A percentile compares a stretch with the other conserved stretches of the same genome.
phyloP scores from a whole-genome alignment of 768 basidiomycete species.

The Dendrothele bispora region DNA sequence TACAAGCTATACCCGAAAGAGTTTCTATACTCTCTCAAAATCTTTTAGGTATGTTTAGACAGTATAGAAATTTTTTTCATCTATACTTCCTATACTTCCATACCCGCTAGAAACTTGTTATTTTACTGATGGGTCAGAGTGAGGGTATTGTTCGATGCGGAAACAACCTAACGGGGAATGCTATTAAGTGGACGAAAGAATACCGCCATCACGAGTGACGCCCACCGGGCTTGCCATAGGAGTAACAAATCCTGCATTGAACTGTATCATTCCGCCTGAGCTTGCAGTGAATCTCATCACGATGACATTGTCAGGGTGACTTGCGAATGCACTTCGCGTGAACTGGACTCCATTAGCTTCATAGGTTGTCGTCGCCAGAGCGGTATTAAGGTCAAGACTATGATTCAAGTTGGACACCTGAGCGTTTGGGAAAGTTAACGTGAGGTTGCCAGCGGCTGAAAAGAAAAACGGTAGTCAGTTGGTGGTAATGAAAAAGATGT shows the following conservation, averaged over 20 bases:
- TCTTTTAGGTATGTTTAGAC: too few relatives aligned
- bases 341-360: conserved; percentile 3
- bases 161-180: too few relatives aligned
- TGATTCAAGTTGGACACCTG: conserved; percentile 1
- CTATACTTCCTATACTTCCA: too few relatives aligned
- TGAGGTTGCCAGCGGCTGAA: conserved; percentile 6
- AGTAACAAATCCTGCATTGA: conserved; percentile 4
- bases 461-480: background rate
- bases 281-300: conserved; percentile 4
- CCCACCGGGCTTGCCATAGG: conserved; percentile 4
- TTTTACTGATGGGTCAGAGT: too few relatives aligned
- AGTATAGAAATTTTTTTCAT: too few relatives aligned
- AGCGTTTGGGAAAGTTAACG: conserved; percentile 1
- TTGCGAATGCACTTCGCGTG: conserved; percentile 7
- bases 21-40: too few relatives aligned
- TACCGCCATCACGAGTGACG: too few relatives aligned
- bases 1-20: too few relatives aligned
- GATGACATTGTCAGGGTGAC: conserved; percentile 6
- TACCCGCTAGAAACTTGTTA: too few relatives aligned
- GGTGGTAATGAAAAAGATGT: too few relatives aligned
- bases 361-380: conserved; percentile 6
- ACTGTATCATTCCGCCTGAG: background rate
- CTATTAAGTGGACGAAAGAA: too few relatives aligned
- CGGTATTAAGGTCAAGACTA: conserved; percentile 2
- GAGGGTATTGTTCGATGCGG: too few relatives aligned